Evolutionary conservation across 768 basidiomycete species (phyloP).

Genomic region (Termitomyces sp.): DNA sequence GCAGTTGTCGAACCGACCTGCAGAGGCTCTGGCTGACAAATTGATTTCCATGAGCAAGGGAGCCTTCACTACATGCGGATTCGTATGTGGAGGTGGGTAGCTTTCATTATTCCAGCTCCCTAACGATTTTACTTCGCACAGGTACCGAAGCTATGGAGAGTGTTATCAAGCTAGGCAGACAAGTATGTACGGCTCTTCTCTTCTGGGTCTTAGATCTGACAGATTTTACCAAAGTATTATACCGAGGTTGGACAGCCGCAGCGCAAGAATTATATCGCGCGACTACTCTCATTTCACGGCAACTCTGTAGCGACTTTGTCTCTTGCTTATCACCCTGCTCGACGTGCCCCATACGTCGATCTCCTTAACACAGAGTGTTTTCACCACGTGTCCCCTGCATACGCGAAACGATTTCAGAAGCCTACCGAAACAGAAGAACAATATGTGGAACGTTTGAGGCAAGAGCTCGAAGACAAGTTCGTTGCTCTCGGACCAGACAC

Average conservation of each 20-base stretch:
- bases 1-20: constrained; percentile 77
- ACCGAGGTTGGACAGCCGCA: constrained; percentile 63
- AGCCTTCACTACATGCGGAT: constrained; percentile 67
- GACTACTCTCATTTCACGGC: constrained; percentile 79
- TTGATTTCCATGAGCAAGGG: constrained; percentile 65
- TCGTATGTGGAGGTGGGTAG: constrained; percentile 66
- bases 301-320: constrained; percentile 73
- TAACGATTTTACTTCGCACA: constrained; percentile 20
- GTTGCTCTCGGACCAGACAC: constrained; percentile 76
- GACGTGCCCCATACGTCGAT: constrained; percentile 63
- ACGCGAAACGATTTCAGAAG: constrained; percentile 72
- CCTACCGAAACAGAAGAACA: constrained; percentile 68
- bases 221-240: constrained; percentile 47
- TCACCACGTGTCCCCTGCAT: constrained; percentile 87
- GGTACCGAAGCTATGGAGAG: constrained; percentile 90
- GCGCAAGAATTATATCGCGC: constrained; percentile 75
- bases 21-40: constrained; percentile 69
- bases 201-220: background rate
- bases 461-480: constrained; percentile 86
- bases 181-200: constrained; percentile 36
- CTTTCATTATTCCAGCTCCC: background rate
- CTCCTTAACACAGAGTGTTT: constrained; percentile 63
- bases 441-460: constrained; percentile 71
- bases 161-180: constrained; percentile 76
- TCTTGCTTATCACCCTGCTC: constrained; percentile 58